phyloP scores from a whole-genome alignment of 441 rosid genomes.

The Kokia cookei region DNA sequence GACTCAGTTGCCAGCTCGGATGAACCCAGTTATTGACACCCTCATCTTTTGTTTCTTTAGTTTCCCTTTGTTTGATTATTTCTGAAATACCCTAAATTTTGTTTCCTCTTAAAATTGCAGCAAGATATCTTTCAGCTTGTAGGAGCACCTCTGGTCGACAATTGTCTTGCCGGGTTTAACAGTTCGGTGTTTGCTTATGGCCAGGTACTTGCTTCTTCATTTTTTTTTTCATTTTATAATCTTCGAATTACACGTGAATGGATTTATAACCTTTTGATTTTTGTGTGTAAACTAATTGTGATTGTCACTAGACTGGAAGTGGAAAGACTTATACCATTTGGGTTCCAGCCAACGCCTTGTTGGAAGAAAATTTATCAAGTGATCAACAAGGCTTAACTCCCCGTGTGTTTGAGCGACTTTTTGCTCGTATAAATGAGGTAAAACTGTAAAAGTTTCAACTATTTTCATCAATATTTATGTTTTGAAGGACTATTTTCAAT shows the following conservation, averaged over 20 bases:
- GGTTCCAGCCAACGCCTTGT: constrained; percentile 91
- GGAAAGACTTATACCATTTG: constrained; percentile 99
- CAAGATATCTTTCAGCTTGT: constrained; percentile 79
- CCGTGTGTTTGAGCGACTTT: constrained; percentile 80
- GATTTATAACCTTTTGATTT: background rate
- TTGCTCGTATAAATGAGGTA: constrained; percentile 87
- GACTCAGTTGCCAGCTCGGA: constrained; percentile 81
- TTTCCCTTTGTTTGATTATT: background rate
- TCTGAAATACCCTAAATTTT: constrained; percentile 3
- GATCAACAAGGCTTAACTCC: constrained; percentile 96
- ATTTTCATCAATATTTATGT: constrained; percentile 5
- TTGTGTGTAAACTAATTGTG: constrained; percentile 10
- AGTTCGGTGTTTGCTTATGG: constrained; percentile 99
- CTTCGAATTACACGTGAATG: background rate
- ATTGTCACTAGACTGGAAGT: constrained; percentile 76
- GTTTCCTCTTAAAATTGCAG: constrained; percentile 31
- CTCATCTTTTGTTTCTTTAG: background rate
- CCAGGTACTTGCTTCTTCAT: constrained; percentile 47
- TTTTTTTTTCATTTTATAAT: background rate
- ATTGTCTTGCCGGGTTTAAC: constrained; percentile 96
- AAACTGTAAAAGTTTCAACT: background rate
- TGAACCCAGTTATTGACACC: constrained; percentile 29
- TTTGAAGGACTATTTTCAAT: background rate
- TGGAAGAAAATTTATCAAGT: constrained; percentile 55
- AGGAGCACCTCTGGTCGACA: constrained; percentile 92